A percentile compares a stretch with the other conserved stretches of the same genome.
Conservation (phyloP, 768 basidiomycete genomes). For the Suillus weaverae region DNA sequence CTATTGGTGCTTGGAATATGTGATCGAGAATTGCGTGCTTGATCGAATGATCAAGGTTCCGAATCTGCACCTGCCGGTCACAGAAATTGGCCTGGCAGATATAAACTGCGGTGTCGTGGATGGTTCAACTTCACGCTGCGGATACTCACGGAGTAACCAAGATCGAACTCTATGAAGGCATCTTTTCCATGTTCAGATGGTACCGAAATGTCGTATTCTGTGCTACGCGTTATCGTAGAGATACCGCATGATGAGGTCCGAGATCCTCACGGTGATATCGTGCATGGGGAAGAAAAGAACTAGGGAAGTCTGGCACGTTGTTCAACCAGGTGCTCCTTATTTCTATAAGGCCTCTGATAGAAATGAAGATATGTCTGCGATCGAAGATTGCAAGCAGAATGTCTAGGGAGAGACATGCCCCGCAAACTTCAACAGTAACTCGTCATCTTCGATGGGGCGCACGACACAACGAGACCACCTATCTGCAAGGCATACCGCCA, state of each 20-base stretch:
- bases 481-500: conserved; percentile 63
- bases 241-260: neutral
- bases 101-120: neutral
- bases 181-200: neutral
- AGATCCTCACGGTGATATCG: neutral
- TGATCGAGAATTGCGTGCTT: neutral
- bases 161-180: neutral
- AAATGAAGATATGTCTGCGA: neutral
- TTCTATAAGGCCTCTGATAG: neutral
- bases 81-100: neutral
- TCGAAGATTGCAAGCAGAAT: neutral
- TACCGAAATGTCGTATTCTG: neutral
- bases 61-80: neutral
- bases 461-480: conserved; percentile 52
- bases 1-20: neutral
- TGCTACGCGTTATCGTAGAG: neutral
- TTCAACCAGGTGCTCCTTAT: neutral
- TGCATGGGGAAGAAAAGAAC: neutral
- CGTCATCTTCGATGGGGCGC: conserved; percentile 45
- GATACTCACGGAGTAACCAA: neutral
- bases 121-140: neutral
- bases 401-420: conserved; percentile 10
- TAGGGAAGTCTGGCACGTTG: neutral
- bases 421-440: conserved; percentile 40
- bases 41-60: neutral